Conservation (phyloP, 2,329 filamentous ascomycete genomes). For the Thyridium curvatum region DNA sequence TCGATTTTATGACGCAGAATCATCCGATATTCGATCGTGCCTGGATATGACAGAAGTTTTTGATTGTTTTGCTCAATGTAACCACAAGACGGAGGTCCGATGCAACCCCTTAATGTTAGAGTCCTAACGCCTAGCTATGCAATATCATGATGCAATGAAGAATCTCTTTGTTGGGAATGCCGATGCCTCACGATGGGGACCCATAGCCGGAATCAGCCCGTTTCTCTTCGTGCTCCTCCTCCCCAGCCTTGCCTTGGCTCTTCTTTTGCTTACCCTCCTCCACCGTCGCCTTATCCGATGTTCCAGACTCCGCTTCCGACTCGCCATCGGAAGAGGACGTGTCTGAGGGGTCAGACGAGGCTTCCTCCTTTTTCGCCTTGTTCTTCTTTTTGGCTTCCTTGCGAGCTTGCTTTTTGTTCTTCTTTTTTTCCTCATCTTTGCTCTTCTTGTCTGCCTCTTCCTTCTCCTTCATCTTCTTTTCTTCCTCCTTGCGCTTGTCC, state of each 20-base stretch:
- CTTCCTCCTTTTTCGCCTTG: constrained; percentile 9
- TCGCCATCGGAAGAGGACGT: not conserved
- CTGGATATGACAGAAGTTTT: no score
- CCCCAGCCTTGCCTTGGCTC: not conserved
- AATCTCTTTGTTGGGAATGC: not conserved
- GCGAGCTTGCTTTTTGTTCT: constrained; percentile 16
- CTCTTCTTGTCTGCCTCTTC: constrained; percentile 23
- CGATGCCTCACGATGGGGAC: not conserved
- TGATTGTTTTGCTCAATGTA: no score
- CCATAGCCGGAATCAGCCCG: constrained; percentile 3
- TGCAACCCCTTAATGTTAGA: no score
- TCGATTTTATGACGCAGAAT: no score
- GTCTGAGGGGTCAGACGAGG: not conserved
- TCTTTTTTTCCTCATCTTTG: constrained; percentile 19
- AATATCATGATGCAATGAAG: not conserved
- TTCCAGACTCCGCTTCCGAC: not conserved
- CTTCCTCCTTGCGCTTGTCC: constrained; percentile 29
- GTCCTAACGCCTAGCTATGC: not conserved
- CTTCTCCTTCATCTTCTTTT: constrained; percentile 25
- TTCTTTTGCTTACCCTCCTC: not conserved
- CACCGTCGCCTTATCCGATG: constrained; percentile 2
- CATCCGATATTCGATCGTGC: no score
- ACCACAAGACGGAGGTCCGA: no score
- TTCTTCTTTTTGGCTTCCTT: constrained; percentile 13
- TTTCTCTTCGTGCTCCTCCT: no score